Evolutionary conservation across 2,329 filamentous ascomycete genomes (phyloP).

Genomic region (Alternaria burnsii): DNA sequence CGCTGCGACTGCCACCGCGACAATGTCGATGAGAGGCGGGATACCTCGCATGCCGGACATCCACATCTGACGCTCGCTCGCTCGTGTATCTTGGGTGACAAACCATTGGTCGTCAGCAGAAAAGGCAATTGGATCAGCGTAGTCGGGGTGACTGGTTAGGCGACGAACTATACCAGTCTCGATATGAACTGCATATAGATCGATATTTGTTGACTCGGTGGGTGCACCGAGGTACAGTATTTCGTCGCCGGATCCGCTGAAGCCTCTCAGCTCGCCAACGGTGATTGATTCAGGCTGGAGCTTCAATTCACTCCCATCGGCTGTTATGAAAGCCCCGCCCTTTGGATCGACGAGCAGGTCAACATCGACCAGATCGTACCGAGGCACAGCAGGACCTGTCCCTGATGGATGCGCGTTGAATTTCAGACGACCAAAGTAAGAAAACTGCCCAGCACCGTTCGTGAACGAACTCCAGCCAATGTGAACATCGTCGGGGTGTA

Average conservation of each 20-base stretch:
- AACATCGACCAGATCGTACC: slow-evolving; percentile 53
- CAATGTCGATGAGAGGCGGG: slow-evolving; percentile 53
- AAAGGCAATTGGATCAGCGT: slow-evolving; percentile 55
- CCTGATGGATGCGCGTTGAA: slow-evolving; percentile 51
- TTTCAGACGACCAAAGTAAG: slow-evolving; percentile 51
- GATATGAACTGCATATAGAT: slow-evolving; percentile 55
- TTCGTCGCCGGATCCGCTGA: slow-evolving; percentile 54
- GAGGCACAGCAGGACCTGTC: slow-evolving; percentile 13
- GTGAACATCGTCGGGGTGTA: slow-evolving; percentile 58
- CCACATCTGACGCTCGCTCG: slow-evolving; percentile 55
- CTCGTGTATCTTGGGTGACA: slow-evolving; percentile 57
- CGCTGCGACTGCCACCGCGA: slow-evolving; percentile 29
- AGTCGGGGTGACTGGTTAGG: slow-evolving; percentile 57
- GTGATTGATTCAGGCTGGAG: slow-evolving; percentile 44
- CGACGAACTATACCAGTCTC: slow-evolving; percentile 54
- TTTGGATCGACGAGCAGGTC: neutral
- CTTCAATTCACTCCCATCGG: slow-evolving; percentile 17
- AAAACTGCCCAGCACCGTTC: slow-evolving; percentile 30
- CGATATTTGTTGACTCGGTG: slow-evolving; percentile 56
- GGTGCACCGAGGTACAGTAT: slow-evolving; percentile 55
- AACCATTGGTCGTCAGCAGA: slow-evolving; percentile 57
- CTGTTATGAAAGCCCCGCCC: neutral
- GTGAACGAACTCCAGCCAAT: slow-evolving; percentile 55
- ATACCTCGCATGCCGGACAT: slow-evolving; percentile 53
- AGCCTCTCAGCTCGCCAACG: slow-evolving; percentile 58